Base-by-base conservation (phyloP, 1,284 basidiomycete genomes). In the Pseudozyma flocculosa region DNA sequence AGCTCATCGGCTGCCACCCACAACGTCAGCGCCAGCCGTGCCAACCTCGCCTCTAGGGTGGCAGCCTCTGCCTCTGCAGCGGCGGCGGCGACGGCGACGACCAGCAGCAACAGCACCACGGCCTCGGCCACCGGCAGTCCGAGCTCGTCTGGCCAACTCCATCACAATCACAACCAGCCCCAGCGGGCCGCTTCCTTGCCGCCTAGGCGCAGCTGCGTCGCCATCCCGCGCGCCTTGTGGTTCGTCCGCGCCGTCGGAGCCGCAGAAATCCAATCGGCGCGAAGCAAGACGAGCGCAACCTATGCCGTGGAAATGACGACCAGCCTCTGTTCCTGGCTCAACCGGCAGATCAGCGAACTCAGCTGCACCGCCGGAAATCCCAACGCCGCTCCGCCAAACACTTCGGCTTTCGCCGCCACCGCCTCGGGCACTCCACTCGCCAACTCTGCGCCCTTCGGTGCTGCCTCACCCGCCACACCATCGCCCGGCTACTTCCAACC, bases 211-310 rank as follows among this genome's bases (percentile, higher is more conserved):
- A 54, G 36, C 13, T 48, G 54, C 36, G 90, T 98, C 29, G 87
- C 89, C 1, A 85, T 93, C 39, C 84, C 87, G 1, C 83, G 95
- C 23, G 95, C 95, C 0, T 84, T 95, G 3, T 99, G 95, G 95
- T 92, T 95, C 77, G 84, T 97, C 26, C 85, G 92, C 14, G 89
- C 93, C 1, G 86, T 94, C 48, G 95, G 94, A n/a, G 90, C 89
- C 1, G 92, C 92, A 69, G 94, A 98, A 78, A 92, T 92, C 38
- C 54, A 59, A 10, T 57, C 66, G 9, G 48, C 59, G 10, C 50
- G 64, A 9, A 67, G 61, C 58, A 60, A 61, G 50, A 56, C 60
- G 29, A 51, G 55, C 8, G 53, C 84, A 68, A 80, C 21, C 87
- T 94, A 95, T 76, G 90, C 91, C 41, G 80, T 87, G 23, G 92